Base-by-base conservation (phyloP, 768 basidiomycete species). In the Gloeopeniophorella convolvens region DNA sequence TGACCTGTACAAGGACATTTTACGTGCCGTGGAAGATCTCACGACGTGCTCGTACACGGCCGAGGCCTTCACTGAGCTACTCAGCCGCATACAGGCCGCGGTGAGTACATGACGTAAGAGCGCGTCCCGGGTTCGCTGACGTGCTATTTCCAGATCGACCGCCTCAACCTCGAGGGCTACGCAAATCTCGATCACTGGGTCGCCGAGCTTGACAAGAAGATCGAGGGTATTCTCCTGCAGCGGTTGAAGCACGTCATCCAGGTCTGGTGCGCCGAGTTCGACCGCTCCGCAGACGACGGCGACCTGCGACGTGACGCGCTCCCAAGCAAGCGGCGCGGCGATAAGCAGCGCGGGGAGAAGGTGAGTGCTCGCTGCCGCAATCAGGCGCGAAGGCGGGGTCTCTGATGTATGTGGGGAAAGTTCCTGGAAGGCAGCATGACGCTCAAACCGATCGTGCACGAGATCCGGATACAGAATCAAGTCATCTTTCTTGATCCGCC, bases 401-500 rank as follows among this genome's bases (percentile, higher is more conserved):
- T 43, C 33, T 34, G 30, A 21, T 9, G 13, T 23, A 42, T 11
- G 13, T 27, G 18, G 5, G 4, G 11, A 9, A 57, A 90, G 88
- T 76, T 79, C 63, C 59, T 83, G 60, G 89, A 91, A 60, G 78
- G 78, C 12, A 76, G 77, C 53, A 81, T 94, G 77, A 73, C 76
- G 2, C 66, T 97, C 57, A 84, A 88, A 59, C 89, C 92, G 0
- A 85, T 96, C 50, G 76, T 95, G 6, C 94, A 98, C 66, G 95
- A 98, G 65, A 89, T 98, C 56, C 80, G 94, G 68, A 97, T 98
- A 77, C 89, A 94, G 63, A 96, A 99, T 64, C 96, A 99, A 65
- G 91, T 97, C 56, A 97, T 99, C 66, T 98, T 96, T 72, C 75
- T 98, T 44, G 95, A 98, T 65, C 96, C 96, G 23, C 96, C 96